phyloP scores from a whole-genome alignment of 257 asterid genomes.

The Forsythia suspensa region DNA sequence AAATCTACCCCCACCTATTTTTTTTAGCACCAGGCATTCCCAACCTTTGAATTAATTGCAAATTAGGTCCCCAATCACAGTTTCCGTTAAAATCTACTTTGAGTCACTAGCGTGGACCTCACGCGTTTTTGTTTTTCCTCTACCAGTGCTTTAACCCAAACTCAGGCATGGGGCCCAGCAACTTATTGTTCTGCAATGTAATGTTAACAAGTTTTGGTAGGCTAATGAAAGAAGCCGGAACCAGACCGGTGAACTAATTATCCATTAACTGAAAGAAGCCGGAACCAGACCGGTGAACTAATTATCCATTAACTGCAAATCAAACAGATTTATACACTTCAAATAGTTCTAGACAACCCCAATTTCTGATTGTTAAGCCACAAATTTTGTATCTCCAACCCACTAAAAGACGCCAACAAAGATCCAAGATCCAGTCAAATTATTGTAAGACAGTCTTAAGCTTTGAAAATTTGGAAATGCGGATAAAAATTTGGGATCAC shows the following conservation, averaged over 20 bases:
- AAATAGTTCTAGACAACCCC: slow-evolving; percentile 61
- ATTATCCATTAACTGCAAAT: slow-evolving; percentile 54
- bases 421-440: slow-evolving; percentile 62
- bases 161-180: slow-evolving; percentile 77
- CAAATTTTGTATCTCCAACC: slow-evolving; percentile 60
- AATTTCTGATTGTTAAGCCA: slow-evolving; percentile 73
- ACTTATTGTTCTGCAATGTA: slow-evolving; percentile 63
- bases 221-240: slow-evolving; percentile 53
- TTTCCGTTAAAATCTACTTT: too few species aligned
- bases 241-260: slow-evolving; percentile 65
- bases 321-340: slow-evolving; percentile 62
- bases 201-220: slow-evolving; percentile 54
- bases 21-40: too few species aligned
- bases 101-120: too few species aligned
- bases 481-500: slow-evolving; percentile 65
- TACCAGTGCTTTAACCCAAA: too few species aligned
- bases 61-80: too few species aligned
- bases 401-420: slow-evolving; percentile 64
- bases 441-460: slow-evolving; percentile 69
- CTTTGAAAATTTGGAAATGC: slow-evolving; percentile 58
- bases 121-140: too few species aligned
- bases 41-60: too few species aligned
- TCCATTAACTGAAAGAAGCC: slow-evolving; percentile 82
- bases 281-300: slow-evolving; percentile 76
- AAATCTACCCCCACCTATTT: too few species aligned